These are phyloP conservation scores for Salvia sclarea DNA, from an alignment of 305 asterid species.

Conservation along the genomic window DNA sequence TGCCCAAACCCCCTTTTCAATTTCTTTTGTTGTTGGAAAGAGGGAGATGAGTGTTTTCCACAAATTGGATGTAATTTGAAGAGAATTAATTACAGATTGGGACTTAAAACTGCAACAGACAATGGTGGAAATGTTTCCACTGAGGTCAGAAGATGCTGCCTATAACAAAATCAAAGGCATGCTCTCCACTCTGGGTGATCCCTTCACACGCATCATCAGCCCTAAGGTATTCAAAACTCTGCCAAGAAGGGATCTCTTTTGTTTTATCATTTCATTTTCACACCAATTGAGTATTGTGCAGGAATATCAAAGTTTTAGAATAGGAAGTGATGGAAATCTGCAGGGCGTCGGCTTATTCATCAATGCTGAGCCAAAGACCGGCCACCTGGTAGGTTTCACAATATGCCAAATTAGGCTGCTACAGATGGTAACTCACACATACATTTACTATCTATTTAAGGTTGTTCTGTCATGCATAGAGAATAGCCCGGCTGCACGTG, in stretches of 20 bases:
- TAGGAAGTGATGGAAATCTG: constrained; percentile 91
- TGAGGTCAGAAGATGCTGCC: constrained; percentile 95
- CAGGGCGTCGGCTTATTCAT: constrained; percentile 94
- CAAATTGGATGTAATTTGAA: background rate
- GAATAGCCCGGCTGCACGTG: constrained; percentile 94
- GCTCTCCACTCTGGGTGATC: constrained; percentile 97
- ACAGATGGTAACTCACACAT: background rate
- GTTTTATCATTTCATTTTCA: background rate
- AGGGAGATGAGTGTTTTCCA: background rate
- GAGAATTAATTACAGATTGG: constrained; percentile 62
- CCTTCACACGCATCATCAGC: constrained; percentile 86
- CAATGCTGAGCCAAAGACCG: constrained; percentile 71
- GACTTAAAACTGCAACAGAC: constrained; percentile 89
- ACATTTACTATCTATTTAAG: constrained; percentile 38
- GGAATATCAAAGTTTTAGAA: constrained; percentile 92
- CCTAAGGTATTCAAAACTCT: constrained; percentile 60
- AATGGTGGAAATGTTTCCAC: constrained; percentile 88
- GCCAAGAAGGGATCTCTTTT: background rate
- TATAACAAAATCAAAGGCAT: constrained; percentile 84
- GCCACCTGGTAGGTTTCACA: constrained; percentile 82
- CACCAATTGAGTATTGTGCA: constrained; percentile 30
- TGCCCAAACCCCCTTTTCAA: background rate
- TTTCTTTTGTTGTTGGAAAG: constrained; percentile 12
- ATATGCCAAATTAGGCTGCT: background rate
- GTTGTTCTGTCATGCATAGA: constrained; percentile 85